Evolutionary conservation across 441 rosid species (phyloP).

Genomic region (Corymbia citriodora): DNA sequence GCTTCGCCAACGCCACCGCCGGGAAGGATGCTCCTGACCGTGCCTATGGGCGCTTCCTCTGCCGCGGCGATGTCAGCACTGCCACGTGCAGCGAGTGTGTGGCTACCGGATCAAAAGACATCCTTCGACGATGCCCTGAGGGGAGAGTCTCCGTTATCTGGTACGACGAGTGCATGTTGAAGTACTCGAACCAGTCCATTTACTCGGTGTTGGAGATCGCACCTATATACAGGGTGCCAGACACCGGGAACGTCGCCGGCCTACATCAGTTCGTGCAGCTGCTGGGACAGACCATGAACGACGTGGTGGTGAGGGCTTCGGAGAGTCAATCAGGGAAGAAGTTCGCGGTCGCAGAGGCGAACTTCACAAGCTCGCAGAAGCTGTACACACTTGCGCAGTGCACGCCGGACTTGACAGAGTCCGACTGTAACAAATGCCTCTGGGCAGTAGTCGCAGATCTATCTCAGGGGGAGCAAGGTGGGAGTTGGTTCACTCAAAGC

Average conservation of each 20-base stretch:
- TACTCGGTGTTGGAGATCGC: neutral
- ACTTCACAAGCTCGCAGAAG: neutral
- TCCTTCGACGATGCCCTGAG: neutral
- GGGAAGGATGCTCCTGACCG: neutral
- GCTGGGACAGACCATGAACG: neutral
- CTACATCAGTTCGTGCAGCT: neutral
- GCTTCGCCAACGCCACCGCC: neutral
- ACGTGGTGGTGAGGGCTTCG: neutral
- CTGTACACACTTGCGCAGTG: neutral
- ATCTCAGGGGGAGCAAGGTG: neutral
- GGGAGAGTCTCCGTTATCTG: neutral
- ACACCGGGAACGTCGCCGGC: neutral
- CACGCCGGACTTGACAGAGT: neutral
- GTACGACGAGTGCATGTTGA: neutral
- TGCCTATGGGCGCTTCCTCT: neutral
- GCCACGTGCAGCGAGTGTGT: neutral
- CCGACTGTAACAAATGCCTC: neutral
- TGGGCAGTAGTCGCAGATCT: neutral
- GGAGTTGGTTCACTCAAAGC: neutral
- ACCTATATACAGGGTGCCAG: neutral
- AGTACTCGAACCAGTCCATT: neutral
- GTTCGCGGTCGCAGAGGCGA: neutral
- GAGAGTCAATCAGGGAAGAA: neutral
- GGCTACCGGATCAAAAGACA: neutral
- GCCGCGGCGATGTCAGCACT: neutral